These are phyloP conservation scores for Strobilomyces echinocephalus DNA, from an alignment of 768 basidiomycete species.

Conservation along the genomic window DNA sequence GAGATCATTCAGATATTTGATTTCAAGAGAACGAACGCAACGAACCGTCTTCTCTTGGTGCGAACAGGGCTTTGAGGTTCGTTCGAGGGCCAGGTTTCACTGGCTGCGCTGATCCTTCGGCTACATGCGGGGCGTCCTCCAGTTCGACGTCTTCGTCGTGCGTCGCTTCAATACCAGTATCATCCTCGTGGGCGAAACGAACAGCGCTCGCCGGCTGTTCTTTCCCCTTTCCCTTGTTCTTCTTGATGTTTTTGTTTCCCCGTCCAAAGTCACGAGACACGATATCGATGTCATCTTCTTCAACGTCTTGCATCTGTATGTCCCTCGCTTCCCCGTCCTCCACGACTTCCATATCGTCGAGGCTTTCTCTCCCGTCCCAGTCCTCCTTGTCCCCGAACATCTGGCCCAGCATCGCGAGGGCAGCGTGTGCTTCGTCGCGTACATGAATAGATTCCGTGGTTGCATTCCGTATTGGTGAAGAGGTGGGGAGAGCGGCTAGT, in stretches of 20 bases:
- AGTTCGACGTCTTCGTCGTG: constrained; percentile 12
- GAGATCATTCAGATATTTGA: background rate
- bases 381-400: constrained; percentile 52
- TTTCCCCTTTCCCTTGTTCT: constrained; percentile 19
- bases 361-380: constrained; percentile 59
- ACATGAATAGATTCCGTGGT: background rate
- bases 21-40: background rate
- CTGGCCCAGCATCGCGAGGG: constrained; percentile 39
- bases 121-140: background rate
- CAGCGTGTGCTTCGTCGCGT: constrained; percentile 12
- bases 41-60: constrained; percentile 62
- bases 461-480: background rate
- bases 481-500: background rate
- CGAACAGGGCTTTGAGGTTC: constrained; percentile 70
- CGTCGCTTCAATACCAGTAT: background rate
- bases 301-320: constrained; percentile 10
- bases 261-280: constrained; percentile 6
- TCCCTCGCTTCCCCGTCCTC: constrained; percentile 20
- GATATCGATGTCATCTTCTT: constrained; percentile 24
- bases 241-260: background rate
- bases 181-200: background rate
- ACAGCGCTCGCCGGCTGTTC: constrained; percentile 17
- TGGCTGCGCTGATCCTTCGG: background rate
- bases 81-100: constrained; percentile 7
- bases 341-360: constrained; percentile 47